Base-by-base conservation (phyloP, 495 filamentous ascomycete genomes). In the Talaromyces thailandensis region DNA sequence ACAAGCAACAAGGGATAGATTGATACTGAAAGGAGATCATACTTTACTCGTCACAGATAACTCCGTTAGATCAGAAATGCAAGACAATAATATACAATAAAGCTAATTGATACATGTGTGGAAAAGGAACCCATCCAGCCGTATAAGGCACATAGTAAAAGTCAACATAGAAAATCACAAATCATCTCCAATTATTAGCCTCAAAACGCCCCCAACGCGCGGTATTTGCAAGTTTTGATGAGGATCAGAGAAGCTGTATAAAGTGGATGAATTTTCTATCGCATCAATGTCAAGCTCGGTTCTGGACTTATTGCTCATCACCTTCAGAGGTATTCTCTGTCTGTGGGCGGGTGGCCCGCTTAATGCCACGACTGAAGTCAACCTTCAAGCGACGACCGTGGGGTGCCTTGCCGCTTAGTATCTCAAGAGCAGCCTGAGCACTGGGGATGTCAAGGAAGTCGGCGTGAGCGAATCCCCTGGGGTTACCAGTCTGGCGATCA, bases 391-490 rank as follows among this genome's bases (percentile, higher is more conserved):
- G 66, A 51, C 92, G 82, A 51, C 87, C 90, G 67, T 86, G 85
- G 6, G 95, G 73, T 48, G 77, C 70, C 70, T 81, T 82, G 2
- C 72, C 73, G n/a, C 67, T 32, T 26, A 97, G 77, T 43, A 79
- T 69, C 52, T 85, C 81, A 65, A 71, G 75, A 0, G 82, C 93
- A 26, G 68, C 71, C 50, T 71, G 62, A 11, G 93, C 91, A 45
- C 81, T 82, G 60, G 81, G 73, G 11, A 87, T 65, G 67, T 89
- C 83, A 21, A 79, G 62, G 70, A 98, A 98, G 67, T 97, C 93
- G 23, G 86, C 90, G 70, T 98, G 94, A 9, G 87, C 88, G 68
- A 96, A 98, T 53, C 94, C 94, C 65, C 90, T 83, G 18, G 89
- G 90, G 72, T 90, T 86, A 14, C 94, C 93, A 5, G 92, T 93